Conservation (phyloP, 2,329 filamentous ascomycete species). For the Plectosphaerella cucumerina region DNA sequence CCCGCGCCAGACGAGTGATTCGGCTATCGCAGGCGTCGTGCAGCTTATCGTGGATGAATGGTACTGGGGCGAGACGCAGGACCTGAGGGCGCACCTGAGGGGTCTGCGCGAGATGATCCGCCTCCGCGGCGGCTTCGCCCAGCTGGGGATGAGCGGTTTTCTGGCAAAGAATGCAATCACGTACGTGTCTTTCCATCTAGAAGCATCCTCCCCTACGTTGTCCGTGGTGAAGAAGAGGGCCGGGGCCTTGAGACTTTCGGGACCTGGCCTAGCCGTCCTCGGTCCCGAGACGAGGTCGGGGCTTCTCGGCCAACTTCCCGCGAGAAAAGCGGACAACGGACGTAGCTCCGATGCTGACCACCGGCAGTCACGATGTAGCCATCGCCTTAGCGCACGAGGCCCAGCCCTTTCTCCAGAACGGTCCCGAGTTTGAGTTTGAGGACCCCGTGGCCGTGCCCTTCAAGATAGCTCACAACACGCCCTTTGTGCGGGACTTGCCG, state of each 20-base stretch:
- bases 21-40: constrained; percentile 41
- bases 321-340: neutral
- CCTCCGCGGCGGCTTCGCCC: constrained; percentile 39
- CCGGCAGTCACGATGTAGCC: constrained; percentile 38
- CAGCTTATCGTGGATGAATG: constrained; percentile 49
- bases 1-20: constrained; percentile 34
- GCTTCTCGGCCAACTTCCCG: no score
- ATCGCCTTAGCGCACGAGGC: constrained; percentile 45
- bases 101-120: constrained; percentile 45
- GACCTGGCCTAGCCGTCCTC: no score
- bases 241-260: neutral
- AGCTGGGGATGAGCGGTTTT: constrained; percentile 41
- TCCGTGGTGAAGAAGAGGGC: neutral
- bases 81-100: constrained; percentile 40
- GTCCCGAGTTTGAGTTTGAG: constrained; percentile 34
- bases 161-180: constrained; percentile 44
- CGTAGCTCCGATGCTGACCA: neutral
- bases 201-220: neutral
- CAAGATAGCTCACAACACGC: constrained; percentile 41
- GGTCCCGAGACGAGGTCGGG: no score
- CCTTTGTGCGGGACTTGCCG: constrained; percentile 26
- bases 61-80: constrained; percentile 46
- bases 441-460: constrained; percentile 34
- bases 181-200: constrained; percentile 27
- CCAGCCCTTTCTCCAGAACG: constrained; percentile 34